Evolutionary conservation across 2,329 filamentous ascomycete species (phyloP), one percentile per base, ranked within the genome.

Genomic region (Talaromyces sp.): DNA sequence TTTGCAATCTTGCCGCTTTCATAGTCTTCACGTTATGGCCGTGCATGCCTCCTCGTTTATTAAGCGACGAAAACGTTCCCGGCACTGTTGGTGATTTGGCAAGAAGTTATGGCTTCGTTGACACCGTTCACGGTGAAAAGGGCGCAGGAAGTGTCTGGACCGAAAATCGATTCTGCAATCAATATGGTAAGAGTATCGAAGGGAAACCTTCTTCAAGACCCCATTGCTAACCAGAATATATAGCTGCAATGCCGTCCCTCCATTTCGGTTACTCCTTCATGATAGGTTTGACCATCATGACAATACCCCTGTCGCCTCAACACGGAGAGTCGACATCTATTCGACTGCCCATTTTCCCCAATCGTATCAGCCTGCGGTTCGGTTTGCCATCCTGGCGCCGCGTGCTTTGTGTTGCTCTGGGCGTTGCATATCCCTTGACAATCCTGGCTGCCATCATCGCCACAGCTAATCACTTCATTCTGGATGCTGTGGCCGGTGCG

Each of bases 231-330:
- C 13, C 31, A n/a, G 3, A 10, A 35, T 33, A 60, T 19, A 17
- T 51, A 85, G 84, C 85, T 56, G 87, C 87, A 7, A 90, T 90
- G 87, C 87, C 87, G 1, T 88, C 84, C 0, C 78, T 90, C 15
- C 87, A 90, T 70, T 90, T 90, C 66, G 87, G 87, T 2, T 90
- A 90, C 74, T 87, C 85, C 3, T 81, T 90, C 31, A 80, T 90
- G 65, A 85, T 90, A 66, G 87, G 87, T 7, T 73, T 89, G 11
- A 89, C 87, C 3, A 80, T 89, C 58, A 81, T 83, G 64, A 84
- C 82, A 1, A 81, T 89, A 48, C 87, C 87, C 1, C 75, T 89
- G 1, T 73, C 80, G 9, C 77, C 80, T 22, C 75, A 81, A 21
- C 81, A 84, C 56, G 70, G 77, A 17, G 76, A 76, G 8, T 77